Evolutionary conservation across 768 basidiomycete species (phyloP).

Genomic region (Russula ochroleuca): DNA sequence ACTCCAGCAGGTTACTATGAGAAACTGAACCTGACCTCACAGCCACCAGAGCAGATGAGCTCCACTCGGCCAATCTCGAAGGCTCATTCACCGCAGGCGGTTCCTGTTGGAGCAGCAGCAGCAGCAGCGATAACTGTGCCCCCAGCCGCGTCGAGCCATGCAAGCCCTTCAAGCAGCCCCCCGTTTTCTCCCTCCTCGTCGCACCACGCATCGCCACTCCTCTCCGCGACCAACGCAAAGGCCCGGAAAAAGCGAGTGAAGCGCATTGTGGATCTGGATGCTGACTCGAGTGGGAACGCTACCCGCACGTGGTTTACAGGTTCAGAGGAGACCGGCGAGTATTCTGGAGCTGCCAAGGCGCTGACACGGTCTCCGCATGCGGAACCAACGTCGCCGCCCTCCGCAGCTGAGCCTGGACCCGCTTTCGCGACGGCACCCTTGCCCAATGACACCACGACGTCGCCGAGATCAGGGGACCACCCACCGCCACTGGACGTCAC

Average conservation of each 20-base stretch:
- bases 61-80: conserved; percentile 47
- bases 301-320: conserved; percentile 28
- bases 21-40: conserved; percentile 50
- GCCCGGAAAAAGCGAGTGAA: conserved; percentile 56
- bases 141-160: conserved; percentile 15
- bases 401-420: conserved; percentile 13
- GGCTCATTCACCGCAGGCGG: conserved; percentile 55
- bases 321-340: conserved; percentile 25
- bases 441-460: conserved; percentile 6
- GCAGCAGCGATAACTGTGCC: background rate
- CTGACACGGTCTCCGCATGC: conserved; percentile 7
- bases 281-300: conserved; percentile 40
- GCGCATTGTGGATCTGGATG: conserved; percentile 76
- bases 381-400: background rate
- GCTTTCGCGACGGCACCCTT: background rate
- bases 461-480: background rate
- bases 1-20: conserved; percentile 66
- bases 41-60: conserved; percentile 49
- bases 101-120: conserved; percentile 46
- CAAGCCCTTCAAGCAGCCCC: conserved; percentile 30
- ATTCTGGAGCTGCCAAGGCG: background rate
- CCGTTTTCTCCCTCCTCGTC: conserved; percentile 37
- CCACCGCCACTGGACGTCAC: background rate
- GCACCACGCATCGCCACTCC: conserved; percentile 44
- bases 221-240: conserved; percentile 40